A percentile compares a stretch with the other conserved stretches of the same genome.
phyloP scores from a whole-genome alignment of 2,329 filamentous ascomycete genomes.

The Fusarium sp. region DNA sequence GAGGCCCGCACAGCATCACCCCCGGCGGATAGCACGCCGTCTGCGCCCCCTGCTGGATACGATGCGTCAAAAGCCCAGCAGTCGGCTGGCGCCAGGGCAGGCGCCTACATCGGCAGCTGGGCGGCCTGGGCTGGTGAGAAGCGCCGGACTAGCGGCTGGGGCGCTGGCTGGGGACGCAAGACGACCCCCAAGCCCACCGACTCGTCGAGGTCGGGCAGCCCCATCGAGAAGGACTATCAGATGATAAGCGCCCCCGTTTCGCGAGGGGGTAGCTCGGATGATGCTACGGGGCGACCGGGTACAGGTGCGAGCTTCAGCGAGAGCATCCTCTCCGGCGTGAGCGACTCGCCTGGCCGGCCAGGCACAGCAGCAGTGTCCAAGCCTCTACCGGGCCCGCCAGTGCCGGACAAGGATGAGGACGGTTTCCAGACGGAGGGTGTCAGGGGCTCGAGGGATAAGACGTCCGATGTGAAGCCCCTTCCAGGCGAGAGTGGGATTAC shows the following conservation, averaged over 20 bases:
- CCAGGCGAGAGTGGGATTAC: slow-evolving; percentile 4
- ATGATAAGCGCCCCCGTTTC: slow-evolving; percentile 49
- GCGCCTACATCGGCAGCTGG: slow-evolving; percentile 77
- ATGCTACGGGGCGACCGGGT: slow-evolving; percentile 46
- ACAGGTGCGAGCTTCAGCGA: slow-evolving; percentile 59
- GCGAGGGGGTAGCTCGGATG: slow-evolving; percentile 44
- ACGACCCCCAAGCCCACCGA: slow-evolving; percentile 48
- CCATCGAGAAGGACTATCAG: slow-evolving; percentile 54
- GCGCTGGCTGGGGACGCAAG: slow-evolving; percentile 54
- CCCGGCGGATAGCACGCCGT: slow-evolving; percentile 21
- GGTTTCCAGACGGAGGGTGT: slow-evolving; percentile 46
- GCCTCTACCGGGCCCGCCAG: slow-evolving; percentile 18
- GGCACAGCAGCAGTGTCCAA: slow-evolving; percentile 25
- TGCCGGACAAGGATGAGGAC: slow-evolving; percentile 33
- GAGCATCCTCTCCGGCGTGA: slow-evolving; percentile 57
- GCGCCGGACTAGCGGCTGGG: slow-evolving; percentile 67
- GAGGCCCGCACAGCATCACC: slow-evolving; percentile 47
- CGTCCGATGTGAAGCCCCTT: slow-evolving; percentile 15
- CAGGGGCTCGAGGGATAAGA: slow-evolving; percentile 38
- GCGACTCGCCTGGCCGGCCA: slow-evolving; percentile 43
- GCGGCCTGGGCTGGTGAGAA: slow-evolving; percentile 81
- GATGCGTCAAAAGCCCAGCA: slow-evolving; percentile 58
- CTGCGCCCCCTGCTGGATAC: slow-evolving; percentile 26
- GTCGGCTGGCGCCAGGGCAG: slow-evolving; percentile 66
- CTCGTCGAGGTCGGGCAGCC: slow-evolving; percentile 50